Evolutionary conservation across 1,284 basidiomycete genomes (phyloP).

Genomic region (Coniophora puteana): DNA sequence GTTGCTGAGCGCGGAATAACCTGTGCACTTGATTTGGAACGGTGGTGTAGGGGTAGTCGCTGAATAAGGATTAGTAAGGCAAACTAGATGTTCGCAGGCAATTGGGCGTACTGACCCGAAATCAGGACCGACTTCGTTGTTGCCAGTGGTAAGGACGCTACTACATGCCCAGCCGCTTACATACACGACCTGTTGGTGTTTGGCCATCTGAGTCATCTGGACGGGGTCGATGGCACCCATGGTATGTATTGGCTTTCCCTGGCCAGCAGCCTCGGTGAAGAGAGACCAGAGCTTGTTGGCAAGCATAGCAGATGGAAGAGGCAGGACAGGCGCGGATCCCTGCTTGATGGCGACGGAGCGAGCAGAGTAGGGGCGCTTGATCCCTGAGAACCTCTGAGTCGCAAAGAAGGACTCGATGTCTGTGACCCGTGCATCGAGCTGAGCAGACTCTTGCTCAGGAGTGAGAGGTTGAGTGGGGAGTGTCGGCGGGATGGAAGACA

Average conservation of each 20-base stretch:
- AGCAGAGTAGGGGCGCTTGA: conserved; percentile 79
- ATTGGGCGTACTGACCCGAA: conserved; percentile 60
- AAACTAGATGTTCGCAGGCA: conserved; percentile 3
- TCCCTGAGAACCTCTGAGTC: conserved; percentile 68
- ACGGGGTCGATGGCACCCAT: conserved; percentile 91
- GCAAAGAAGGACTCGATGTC: conserved; percentile 74
- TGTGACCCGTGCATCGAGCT: conserved; percentile 60
- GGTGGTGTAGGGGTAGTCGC: conserved; percentile 92
- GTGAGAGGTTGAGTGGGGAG: conserved; percentile 67
- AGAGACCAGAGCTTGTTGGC: conserved; percentile 80
- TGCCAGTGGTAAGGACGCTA: conserved; percentile 86
- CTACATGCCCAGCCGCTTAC: conserved; percentile 92
- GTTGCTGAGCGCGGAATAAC: conserved; percentile 80
- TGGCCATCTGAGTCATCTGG: conserved; percentile 97
- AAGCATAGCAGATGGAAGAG: conserved; percentile 73
- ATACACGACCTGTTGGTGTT: conserved; percentile 92
- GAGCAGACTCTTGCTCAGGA: conserved; percentile 57
- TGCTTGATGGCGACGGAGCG: conserved; percentile 84
- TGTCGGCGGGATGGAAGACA: conserved; percentile 33
- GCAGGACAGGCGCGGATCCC: conserved; percentile 78
- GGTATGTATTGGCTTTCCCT: conserved; percentile 73
- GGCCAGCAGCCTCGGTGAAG: conserved; percentile 61
- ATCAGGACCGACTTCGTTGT: conserved; percentile 97
- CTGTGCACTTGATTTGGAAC: conserved; percentile 91
- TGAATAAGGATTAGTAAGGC: conserved; percentile 21